Evolutionary conservation across 257 asterid genomes (phyloP), one percentile per base, ranked within the genome.

Genomic region (Solanum paucissectum): DNA sequence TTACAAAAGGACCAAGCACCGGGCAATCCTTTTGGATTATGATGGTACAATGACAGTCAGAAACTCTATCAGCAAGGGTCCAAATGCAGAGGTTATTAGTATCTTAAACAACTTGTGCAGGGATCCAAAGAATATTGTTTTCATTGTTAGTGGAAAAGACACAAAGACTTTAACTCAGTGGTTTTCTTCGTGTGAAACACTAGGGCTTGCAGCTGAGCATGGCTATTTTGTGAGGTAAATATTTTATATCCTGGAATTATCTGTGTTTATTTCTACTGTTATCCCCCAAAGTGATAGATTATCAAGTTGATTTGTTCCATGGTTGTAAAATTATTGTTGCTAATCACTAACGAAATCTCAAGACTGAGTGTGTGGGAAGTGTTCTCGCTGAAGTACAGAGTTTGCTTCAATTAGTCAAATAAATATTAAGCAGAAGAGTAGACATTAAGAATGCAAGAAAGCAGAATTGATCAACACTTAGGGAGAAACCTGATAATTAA

Each of bases 191-290:
- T 93, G 98, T 34, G 93, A 93, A 71, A 91, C 90, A 66, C 62
- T 95, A 79, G 97, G 94, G 12, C 77, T 95, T 86, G 98, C 97
- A 44, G 97, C 98, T 14, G 98, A 95, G 91, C 95, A 94, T 89
- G 98, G 98, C 82, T 95, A 94, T 86, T 95, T 94, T 84, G 88
- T 94, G 77, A 91, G 98, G 98, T 95, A 91, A 34, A 55, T 42
- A 34, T 71, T 68, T 86, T 44, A 62, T 75, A 60, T 44, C 16
- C 33, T 13, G 16, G 20, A 16, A 49, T 5, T 49, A 49, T 13
- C 29, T 1, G 25, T 46, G 68, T 81, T 81, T 68, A 16, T 46
- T 46, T 29, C 68, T 81, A 27, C 68, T 81, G 40, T 27, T 46
- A 46, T 46, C 36, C 40, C 20, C 27, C 27, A 1, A 29, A 46